Conservation (phyloP, 495 filamentous ascomycete species). For the Aspergillus funiculosus region DNA sequence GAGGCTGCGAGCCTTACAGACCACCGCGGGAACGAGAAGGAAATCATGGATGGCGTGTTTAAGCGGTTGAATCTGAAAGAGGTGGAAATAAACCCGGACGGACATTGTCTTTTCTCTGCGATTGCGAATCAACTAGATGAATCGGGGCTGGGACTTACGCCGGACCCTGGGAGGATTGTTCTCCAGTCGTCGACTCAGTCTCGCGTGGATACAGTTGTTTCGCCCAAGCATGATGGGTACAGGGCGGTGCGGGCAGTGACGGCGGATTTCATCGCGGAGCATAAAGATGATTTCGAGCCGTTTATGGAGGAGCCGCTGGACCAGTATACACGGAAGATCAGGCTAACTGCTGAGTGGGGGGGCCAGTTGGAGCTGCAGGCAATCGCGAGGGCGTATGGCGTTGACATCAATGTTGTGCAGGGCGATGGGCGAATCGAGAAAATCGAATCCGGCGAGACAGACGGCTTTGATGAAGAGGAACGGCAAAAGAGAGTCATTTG, state of each 20-base stretch:
- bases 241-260: slow-evolving; percentile 44
- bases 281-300: slow-evolving; percentile 55
- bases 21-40: slow-evolving; percentile 64
- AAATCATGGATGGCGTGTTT: slow-evolving; percentile 62
- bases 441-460: slow-evolving; percentile 50
- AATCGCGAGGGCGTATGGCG: slow-evolving; percentile 72
- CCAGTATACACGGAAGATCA: slow-evolving; percentile 67
- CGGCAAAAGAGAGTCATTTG: slow-evolving; percentile 54
- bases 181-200: slow-evolving; percentile 34
- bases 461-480: slow-evolving; percentile 44
- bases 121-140: slow-evolving; percentile 73
- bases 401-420: slow-evolving; percentile 82
- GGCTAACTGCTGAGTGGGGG: slow-evolving; percentile 93
- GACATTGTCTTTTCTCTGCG: slow-evolving; percentile 93
- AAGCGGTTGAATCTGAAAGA: slow-evolving; percentile 58
- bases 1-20: slow-evolving; percentile 74
- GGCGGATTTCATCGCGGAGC: slow-evolving; percentile 51
- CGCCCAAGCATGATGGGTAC: slow-evolving; percentile 41
- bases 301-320: slow-evolving; percentile 82
- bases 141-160: slow-evolving; percentile 40
- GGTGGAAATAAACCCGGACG: slow-evolving; percentile 78
- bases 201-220: slow-evolving; percentile 40
- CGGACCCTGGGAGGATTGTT: slow-evolving; percentile 38
- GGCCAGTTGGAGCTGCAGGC: slow-evolving; percentile 86
- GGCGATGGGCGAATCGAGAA: slow-evolving; percentile 70